phyloP scores from a whole-genome alignment of 2,329 filamentous ascomycete species.

The Conoideocrella luteorostrata region DNA sequence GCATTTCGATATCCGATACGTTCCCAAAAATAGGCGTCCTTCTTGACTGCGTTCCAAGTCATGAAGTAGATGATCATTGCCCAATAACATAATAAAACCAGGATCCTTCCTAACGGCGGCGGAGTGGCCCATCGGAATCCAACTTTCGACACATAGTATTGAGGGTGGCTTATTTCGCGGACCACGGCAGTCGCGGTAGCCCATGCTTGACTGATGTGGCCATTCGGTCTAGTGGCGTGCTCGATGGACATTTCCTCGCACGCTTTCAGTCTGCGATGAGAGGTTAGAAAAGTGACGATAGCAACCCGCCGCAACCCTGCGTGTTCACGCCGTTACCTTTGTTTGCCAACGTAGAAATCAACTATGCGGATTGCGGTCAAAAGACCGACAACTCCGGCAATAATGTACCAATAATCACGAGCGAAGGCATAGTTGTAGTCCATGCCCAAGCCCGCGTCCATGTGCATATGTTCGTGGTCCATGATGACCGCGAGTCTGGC shows the following conservation, averaged over 20 bases:
- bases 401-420: slow-evolving; percentile 52
- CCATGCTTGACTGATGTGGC: slow-evolving; percentile 41
- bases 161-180: slow-evolving; percentile 51
- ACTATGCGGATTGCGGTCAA: slow-evolving; percentile 35
- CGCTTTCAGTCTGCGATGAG: slow-evolving; percentile 36
- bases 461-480: slow-evolving; percentile 26
- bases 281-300: not conserved
- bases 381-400: slow-evolving; percentile 41
- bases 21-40: slow-evolving; percentile 54
- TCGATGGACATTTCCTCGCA: slow-evolving; percentile 35
- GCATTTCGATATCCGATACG: slow-evolving; percentile 62
- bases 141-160: slow-evolving; percentile 40
- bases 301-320: no score
- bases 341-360: slow-evolving; percentile 34
- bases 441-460: slow-evolving; percentile 31
- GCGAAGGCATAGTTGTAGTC: slow-evolving; percentile 45
- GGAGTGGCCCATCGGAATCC: slow-evolving; percentile 51
- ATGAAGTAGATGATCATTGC: slow-evolving; percentile 53
- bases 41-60: slow-evolving; percentile 38
- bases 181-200: slow-evolving; percentile 52
- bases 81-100: slow-evolving; percentile 52
- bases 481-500: slow-evolving; percentile 19
- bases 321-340: no score
- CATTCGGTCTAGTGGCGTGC: slow-evolving; percentile 47
- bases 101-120: slow-evolving; percentile 48